Conservation (phyloP, 2,329 filamentous ascomycete genomes). For the Coleophoma eucalyptorum region DNA sequence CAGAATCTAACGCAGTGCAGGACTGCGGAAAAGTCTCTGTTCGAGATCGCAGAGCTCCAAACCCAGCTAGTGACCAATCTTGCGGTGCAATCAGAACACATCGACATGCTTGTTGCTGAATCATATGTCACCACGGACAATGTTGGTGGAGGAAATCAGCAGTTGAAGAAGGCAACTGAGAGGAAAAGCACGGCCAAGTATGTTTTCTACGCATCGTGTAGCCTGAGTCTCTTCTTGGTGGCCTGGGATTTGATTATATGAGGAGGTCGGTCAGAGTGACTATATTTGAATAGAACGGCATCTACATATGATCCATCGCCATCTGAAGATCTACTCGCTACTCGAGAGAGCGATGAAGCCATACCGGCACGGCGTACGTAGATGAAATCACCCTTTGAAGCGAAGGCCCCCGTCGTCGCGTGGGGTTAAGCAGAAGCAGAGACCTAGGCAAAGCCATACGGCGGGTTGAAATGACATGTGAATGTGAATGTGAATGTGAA, state of each 20-base stretch:
- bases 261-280: not conserved
- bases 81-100: conserved; percentile 79
- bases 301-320: no score
- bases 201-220: conserved; percentile 77
- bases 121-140: conserved; percentile 80
- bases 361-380: no score
- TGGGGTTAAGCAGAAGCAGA: no score
- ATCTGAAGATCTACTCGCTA: no score
- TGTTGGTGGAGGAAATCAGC: conserved; percentile 82
- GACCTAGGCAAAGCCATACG: not conserved
- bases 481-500: not conserved
- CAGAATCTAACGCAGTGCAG: conserved; percentile 36
- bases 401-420: no score
- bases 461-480: not conserved
- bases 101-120: conserved; percentile 83
- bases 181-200: conserved; percentile 69
- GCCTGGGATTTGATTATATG: conserved; percentile 71
- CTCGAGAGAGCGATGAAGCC: no score
- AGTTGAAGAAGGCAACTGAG: conserved; percentile 79
- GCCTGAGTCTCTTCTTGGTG: conserved; percentile 70
- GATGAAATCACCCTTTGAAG: no score
- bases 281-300: no score
- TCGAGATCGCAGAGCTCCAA: conserved; percentile 92
- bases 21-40: conserved; percentile 81
- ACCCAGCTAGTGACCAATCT: conserved; percentile 84